Percentiles rank a stretch among this genome's conserved stretches.
Conservation (phyloP, 371 early-diverging fungal genomes). For the Syncephalastrum monosporum region DNA sequence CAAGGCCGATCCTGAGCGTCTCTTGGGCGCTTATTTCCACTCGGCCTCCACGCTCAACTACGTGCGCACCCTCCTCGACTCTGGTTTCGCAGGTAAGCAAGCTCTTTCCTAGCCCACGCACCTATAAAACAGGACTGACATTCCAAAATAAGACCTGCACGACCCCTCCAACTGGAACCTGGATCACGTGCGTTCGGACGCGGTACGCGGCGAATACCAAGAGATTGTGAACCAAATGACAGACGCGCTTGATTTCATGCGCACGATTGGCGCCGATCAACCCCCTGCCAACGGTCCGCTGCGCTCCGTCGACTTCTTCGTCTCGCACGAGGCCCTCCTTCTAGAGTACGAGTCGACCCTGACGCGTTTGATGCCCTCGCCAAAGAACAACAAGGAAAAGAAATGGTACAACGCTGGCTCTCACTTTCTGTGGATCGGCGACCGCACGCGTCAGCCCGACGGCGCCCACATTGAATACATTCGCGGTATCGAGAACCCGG, state of each 20-base stretch:
- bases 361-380: slow-evolving; percentile 63
- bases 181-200: slow-evolving; percentile 81
- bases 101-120: no score
- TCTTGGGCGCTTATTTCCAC: slow-evolving; percentile 93
- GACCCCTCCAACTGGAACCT: slow-evolving; percentile 89
- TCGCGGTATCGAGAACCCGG: slow-evolving; percentile 91
- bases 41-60: slow-evolving; percentile 97
- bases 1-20: slow-evolving; percentile 91
- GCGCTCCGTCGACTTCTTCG: slow-evolving; percentile 86
- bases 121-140: neutral
- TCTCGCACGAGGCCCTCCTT: slow-evolving; percentile 93
- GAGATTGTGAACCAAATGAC: slow-evolving; percentile 80
- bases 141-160: slow-evolving; percentile 70
- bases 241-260: slow-evolving; percentile 92
- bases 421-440: slow-evolving; percentile 98
- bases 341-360: slow-evolving; percentile 89
- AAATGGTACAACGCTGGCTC: slow-evolving; percentile 71
- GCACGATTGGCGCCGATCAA: slow-evolving; percentile 79
- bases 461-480: slow-evolving; percentile 97
- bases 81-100: slow-evolving; percentile 74
- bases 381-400: slow-evolving; percentile 37
- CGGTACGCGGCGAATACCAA: slow-evolving; percentile 86
- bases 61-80: slow-evolving; percentile 79
- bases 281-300: slow-evolving; percentile 20
- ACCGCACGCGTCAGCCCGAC: slow-evolving; percentile 93